Percentiles rank a stretch among this genome's conserved stretches.
phyloP scores from a whole-genome alignment of 2,329 filamentous ascomycete genomes.

The Apiospora hydei region DNA sequence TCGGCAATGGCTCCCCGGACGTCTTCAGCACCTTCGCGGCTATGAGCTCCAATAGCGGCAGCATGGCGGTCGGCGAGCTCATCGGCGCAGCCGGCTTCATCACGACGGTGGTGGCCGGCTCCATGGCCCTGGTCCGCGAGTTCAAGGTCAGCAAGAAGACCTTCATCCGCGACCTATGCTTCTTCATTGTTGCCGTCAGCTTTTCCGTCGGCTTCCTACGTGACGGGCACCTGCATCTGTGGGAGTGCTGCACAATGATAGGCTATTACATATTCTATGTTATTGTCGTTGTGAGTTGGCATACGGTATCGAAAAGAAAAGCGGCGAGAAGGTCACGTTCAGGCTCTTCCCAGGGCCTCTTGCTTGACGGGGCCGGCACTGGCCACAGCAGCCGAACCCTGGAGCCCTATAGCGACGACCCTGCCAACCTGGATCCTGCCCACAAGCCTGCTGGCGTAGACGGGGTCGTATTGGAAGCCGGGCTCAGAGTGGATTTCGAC shows the following conservation, averaged over 20 bases:
- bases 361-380: constrained; percentile 59
- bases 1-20: constrained; percentile 97
- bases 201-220: constrained; percentile 89
- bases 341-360: constrained; percentile 76
- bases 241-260: constrained; percentile 93
- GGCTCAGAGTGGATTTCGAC: constrained; percentile 55
- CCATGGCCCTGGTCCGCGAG: constrained; percentile 95
- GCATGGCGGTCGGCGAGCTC: constrained; percentile 92
- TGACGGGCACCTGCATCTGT: constrained; percentile 83
- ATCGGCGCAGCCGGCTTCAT: constrained; percentile 97
- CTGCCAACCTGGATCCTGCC: constrained; percentile 42
- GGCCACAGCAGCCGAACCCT: constrained; percentile 59
- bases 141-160: constrained; percentile 90
- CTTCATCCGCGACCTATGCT: constrained; percentile 89
- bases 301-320: constrained; percentile 79
- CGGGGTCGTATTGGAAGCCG: constrained; percentile 53
- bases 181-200: constrained; percentile 85
- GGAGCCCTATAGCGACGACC: constrained; percentile 70
- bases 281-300: constrained; percentile 85
- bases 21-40: constrained; percentile 99
- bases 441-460: constrained; percentile 41
- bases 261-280: constrained; percentile 92
- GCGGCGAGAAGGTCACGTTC: constrained; percentile 69
- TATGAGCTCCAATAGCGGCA: constrained; percentile 97
- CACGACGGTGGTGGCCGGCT: constrained; percentile 92